Conservation (phyloP, 352 stramenopile species). For the Phytophthora constricta region DNA sequence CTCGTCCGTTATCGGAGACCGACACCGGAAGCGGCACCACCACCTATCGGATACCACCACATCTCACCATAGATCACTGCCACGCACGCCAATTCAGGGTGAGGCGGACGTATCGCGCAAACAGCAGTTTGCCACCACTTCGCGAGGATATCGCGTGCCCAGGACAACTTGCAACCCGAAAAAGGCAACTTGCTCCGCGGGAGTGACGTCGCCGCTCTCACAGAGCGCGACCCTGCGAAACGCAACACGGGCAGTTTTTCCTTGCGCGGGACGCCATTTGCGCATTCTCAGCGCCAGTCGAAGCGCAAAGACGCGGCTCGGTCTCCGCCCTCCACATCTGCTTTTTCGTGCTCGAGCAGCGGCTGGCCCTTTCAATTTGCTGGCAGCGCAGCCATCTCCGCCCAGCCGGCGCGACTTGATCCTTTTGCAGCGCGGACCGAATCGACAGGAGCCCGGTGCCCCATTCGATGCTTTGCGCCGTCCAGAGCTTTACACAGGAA, state of each 20-base stretch:
- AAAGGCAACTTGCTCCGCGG: neutral
- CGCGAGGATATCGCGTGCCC: neutral
- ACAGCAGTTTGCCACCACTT: neutral
- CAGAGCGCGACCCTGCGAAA: neutral
- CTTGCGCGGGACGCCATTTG: too few relatives aligned
- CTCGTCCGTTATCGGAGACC: too few relatives aligned
- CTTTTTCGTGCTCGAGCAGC: neutral
- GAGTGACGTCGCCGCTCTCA: neutral
- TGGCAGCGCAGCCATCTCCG: neutral
- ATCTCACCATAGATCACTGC: neutral
- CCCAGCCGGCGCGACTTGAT: conserved; percentile 1
- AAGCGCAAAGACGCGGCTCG: neutral
- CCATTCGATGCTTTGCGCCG: conserved; percentile 44
- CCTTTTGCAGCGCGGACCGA: neutral
- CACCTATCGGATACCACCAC: neutral
- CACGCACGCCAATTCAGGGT: neutral
- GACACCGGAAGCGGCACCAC: neutral
- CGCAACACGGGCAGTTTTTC: neutral
- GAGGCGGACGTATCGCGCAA: neutral
- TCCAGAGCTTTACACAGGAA: conserved; percentile 39
- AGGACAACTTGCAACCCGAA: too few relatives aligned
- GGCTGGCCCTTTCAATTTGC: neutral
- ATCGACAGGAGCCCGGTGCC: conserved; percentile 5
- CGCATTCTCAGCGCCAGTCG: neutral
- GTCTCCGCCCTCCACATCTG: neutral